Percentiles rank a stretch among this genome's conserved stretches.
Conservation (phyloP, 306 rosid species). For the Mimosa pudica region DNA sequence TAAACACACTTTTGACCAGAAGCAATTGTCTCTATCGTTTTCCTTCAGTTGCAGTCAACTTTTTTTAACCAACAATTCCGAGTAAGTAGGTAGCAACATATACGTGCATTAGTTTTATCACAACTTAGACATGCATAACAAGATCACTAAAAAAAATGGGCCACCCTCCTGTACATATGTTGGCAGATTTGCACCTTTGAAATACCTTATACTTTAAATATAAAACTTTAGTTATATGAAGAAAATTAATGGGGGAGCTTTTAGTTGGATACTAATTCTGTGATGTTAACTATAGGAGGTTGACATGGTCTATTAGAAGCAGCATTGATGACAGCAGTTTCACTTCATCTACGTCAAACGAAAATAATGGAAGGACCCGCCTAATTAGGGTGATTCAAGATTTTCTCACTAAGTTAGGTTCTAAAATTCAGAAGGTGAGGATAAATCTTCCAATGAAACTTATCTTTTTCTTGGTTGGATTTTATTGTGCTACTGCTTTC, state of each 20-base stretch:
- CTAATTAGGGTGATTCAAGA: conserved; percentile 68
- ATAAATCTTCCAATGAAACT: conserved; percentile 76
- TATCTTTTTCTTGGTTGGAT: conserved; percentile 81
- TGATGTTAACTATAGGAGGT: conserved; percentile 50
- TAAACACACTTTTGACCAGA: conserved; percentile 37
- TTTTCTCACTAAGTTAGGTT: conserved; percentile 59
- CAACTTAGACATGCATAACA: background rate
- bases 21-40: conserved; percentile 40
- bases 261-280: background rate
- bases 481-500: conserved; percentile 92
- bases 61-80: conserved; percentile 43
- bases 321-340: conserved; percentile 56
- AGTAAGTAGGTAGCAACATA: conserved; percentile 51
- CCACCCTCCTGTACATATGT: background rate
- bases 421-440: conserved; percentile 61
- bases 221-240: background rate
- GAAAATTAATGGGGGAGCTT: conserved; percentile 1
- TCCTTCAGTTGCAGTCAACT: conserved; percentile 46
- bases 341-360: conserved; percentile 62
- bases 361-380: conserved; percentile 66
- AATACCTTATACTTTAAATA: conserved; percentile 11
- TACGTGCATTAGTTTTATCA: conserved; percentile 8
- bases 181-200: conserved; percentile 11
- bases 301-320: conserved; percentile 61
- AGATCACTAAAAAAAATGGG: too few species aligned